phyloP scores from a whole-genome alignment of 1,139 yeast genomes.

The Pichia inconspicua region DNA sequence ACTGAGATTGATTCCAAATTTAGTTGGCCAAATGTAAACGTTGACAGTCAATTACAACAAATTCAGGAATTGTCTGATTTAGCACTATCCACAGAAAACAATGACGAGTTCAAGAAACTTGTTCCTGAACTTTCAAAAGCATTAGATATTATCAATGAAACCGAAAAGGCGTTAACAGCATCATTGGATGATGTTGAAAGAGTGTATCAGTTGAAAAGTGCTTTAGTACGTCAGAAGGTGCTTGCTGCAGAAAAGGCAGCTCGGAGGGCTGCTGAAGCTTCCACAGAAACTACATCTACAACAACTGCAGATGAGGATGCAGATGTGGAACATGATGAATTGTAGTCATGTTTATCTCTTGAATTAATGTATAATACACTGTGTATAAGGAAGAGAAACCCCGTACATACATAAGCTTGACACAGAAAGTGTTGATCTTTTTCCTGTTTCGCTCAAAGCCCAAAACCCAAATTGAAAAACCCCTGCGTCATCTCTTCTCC shows the following conservation, averaged over 20 bases:
- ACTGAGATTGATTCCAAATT: constrained; percentile 23
- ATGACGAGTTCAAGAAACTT: neutral
- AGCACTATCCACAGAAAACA: neutral
- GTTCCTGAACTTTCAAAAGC: neutral
- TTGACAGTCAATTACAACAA: constrained; percentile 29
- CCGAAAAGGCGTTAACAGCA: neutral
- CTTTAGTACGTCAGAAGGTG: neutral
- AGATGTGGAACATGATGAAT: neutral
- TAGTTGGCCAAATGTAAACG: constrained; percentile 13
- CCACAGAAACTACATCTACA: neutral
- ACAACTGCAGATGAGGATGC: neutral
- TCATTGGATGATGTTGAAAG: neutral
- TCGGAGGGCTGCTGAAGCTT: neutral
- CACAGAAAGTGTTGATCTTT: neutral
- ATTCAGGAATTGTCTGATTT: constrained; percentile 21
- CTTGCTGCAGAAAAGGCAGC: neutral
- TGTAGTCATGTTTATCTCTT: neutral
- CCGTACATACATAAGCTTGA: too few species aligned
- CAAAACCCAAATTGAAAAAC: too few species aligned
- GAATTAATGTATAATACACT: neutral
- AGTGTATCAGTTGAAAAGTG: neutral
- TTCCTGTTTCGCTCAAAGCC: neutral
- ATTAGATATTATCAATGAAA: neutral
- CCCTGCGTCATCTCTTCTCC: too few species aligned
- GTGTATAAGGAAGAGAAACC: neutral